Evolutionary conservation across 441 rosid genomes (phyloP).

Genomic region (Manihot esculenta): DNA sequence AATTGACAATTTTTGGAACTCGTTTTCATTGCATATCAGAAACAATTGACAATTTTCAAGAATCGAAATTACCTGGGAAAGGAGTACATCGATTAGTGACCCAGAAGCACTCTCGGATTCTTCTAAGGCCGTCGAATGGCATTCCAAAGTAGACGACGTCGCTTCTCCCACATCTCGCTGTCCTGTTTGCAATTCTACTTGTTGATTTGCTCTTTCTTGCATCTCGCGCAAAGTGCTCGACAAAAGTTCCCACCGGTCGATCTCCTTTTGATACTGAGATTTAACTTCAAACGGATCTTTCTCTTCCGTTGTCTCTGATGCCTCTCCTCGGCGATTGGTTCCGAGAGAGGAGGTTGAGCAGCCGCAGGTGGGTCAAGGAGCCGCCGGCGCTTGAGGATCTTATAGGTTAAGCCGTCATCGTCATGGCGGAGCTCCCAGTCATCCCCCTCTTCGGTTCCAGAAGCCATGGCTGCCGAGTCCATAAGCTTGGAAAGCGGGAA

Average conservation of each 20-base stretch:
- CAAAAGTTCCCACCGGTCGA: slow-evolving; percentile 60
- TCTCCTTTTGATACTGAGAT: slow-evolving; percentile 53
- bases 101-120: slow-evolving; percentile 9
- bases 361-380: slow-evolving; percentile 26
- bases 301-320: slow-evolving; percentile 46
- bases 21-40: too few species aligned
- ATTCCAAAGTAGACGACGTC: slow-evolving; percentile 20
- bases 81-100: slow-evolving; percentile 51
- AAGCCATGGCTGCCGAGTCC: slow-evolving; percentile 20
- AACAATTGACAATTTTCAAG: background rate
- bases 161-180: slow-evolving; percentile 22
- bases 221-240: slow-evolving; percentile 51
- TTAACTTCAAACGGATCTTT: slow-evolving; percentile 47
- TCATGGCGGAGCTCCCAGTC: slow-evolving; percentile 78
- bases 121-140: slow-evolving; percentile 15
- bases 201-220: slow-evolving; percentile 39
- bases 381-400: slow-evolving; percentile 55
- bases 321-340: slow-evolving; percentile 47
- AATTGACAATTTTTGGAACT: too few species aligned
- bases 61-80: slow-evolving; percentile 54
- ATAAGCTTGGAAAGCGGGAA: slow-evolving; percentile 9
- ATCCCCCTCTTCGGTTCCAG: slow-evolving; percentile 24
- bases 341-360: slow-evolving; percentile 28
- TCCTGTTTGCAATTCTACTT: slow-evolving; percentile 26
- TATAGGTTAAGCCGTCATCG: slow-evolving; percentile 79